These are phyloP conservation scores for Aspergillus indologenus DNA, from an alignment of 495 filamentous ascomycete genomes.

Conservation along the genomic window DNA sequence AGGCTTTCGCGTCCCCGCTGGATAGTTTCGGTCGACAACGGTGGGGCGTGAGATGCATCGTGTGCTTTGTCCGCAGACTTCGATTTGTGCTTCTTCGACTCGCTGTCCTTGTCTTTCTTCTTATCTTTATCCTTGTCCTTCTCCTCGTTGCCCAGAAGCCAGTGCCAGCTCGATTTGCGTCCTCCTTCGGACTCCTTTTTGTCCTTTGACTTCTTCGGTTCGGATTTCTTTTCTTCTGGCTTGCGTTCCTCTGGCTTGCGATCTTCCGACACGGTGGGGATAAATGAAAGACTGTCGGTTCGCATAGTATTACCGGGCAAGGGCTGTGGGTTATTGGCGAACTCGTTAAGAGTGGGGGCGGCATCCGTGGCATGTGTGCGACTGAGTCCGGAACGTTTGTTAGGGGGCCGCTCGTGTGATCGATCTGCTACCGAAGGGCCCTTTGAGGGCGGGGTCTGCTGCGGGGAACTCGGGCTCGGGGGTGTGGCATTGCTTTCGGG, in stretches of 20 bases:
- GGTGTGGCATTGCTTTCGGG: constrained; percentile 30
- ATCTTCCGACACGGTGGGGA: constrained; percentile 72
- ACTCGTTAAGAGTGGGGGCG: constrained; percentile 31
- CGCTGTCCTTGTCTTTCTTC: constrained; percentile 54
- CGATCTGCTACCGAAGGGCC: constrained; percentile 21
- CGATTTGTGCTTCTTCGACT: constrained; percentile 56
- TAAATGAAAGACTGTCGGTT: constrained; percentile 78
- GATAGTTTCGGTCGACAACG: constrained; percentile 70
- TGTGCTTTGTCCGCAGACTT: constrained; percentile 57
- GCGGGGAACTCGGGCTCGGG: constrained; percentile 25
- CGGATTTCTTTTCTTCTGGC: constrained; percentile 58
- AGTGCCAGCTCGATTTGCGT: constrained; percentile 83
- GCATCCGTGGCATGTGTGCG: constrained; percentile 31
- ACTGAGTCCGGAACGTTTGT: constrained; percentile 26
- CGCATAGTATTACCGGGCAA: constrained; percentile 68
- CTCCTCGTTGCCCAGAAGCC: constrained; percentile 67
- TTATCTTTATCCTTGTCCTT: constrained; percentile 69
- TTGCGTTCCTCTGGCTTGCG: constrained; percentile 63
- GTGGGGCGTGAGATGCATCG: constrained; percentile 74
- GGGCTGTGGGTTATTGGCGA: constrained; percentile 42
- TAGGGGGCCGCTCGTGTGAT: constrained; percentile 21
- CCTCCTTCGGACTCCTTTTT: constrained; percentile 56
- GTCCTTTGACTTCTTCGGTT: constrained; percentile 63
- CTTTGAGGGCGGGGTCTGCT: constrained; percentile 32
- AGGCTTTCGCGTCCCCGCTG: constrained; percentile 77